Evolutionary conservation across 1,284 basidiomycete species (phyloP), one percentile per base, ranked within the genome.

Genomic region (Tremellales sp.): DNA sequence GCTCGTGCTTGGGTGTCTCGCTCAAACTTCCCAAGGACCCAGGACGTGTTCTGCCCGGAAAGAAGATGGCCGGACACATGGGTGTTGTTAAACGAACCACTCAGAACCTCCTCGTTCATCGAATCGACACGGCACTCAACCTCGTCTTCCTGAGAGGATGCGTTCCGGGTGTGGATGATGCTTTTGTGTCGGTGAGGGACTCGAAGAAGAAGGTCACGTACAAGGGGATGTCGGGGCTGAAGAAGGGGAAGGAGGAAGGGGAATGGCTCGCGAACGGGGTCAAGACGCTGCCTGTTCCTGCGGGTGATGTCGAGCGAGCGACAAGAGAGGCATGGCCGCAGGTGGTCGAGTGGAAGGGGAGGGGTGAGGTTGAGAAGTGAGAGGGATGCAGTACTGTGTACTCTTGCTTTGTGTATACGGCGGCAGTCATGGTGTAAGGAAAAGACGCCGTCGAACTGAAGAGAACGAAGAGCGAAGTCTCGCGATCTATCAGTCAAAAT

Each of bases 61-160:
- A 93, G 76, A 97, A 97, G 77, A 98, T 97, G 94, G 84, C 94
- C 8, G 95, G 94, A 38, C 84, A 86, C 38, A 85, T 97, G 79
- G 95, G 95, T 45, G 85, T 83, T 50, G 78, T 81, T 57, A 84
- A 85, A 36, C 81, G 81, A 14, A 97, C 93, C 9, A 79, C 81
- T 10, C 91, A 94, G 69, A 98, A 97, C 69, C 81, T 97, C 25
- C 75, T 84, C 1, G 90, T 97, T 28, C 80, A 94, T 49, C 86
- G 91, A 26, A 79, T 98, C 50, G 94, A 98, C 75, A 82, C 81
- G 16, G 75, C 78, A 13, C 81, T 94, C 45, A 85, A 95, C 71
- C 79, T 97, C 40, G 77, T 99, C 51, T 97, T 87, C 68, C 85
- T 99, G 43, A 76, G 79, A 49, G 80, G 80, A 5, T 64, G 67